Evolutionary conservation across 768 basidiomycete genomes (phyloP), one percentile per base, ranked within the genome.

Genomic region (Candolleomyces efflorescens): DNA sequence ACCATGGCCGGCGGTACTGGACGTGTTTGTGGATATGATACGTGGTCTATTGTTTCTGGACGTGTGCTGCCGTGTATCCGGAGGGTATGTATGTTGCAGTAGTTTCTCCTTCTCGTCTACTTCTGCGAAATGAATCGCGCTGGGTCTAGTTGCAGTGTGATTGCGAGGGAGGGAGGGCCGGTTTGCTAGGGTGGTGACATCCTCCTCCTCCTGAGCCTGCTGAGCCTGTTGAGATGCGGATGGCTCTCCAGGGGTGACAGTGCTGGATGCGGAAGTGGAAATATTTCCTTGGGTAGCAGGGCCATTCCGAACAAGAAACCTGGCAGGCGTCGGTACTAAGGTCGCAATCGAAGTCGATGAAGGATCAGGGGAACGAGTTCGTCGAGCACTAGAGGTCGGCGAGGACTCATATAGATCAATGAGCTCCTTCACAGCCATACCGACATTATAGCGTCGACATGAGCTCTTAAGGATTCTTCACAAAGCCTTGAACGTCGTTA

Each of bases 61-160:
- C 2, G 20, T 32, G 13, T 7, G 22, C 17, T 26, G 10, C 37
- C 32, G 50, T 38, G 22, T n/a, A 17, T 26, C 20, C 22, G 68
- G 67, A 20, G 68, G 68, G 39, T 68, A 67, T 45, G 48, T 50
- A 54, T 67, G 66, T 54, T 56, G 55, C 32, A 63, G 56, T 45
- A 60, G 57, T 18, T 54, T 52, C 53, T 53, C 54, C 49, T 63
- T 58, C 46, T 68, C 64, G 23, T 57, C 61, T 53, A 24, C 27
- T 52, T 55, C 61, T 49, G 23, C 44, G 51, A 59, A 49, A 43
- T 58, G 37, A 49, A 61, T 27, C 36, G 51, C 22, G 17, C 59
- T 57, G 32, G 26, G 44, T 32, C 36, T 49, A 32, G 51, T 53
- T 36, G 46, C n/a, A 9, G 12, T 10, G 32, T 5, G 17, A 24